phyloP scores from a whole-genome alignment of 1,284 basidiomycete genomes.

The Cutaneotrichosporon cavernicola region DNA sequence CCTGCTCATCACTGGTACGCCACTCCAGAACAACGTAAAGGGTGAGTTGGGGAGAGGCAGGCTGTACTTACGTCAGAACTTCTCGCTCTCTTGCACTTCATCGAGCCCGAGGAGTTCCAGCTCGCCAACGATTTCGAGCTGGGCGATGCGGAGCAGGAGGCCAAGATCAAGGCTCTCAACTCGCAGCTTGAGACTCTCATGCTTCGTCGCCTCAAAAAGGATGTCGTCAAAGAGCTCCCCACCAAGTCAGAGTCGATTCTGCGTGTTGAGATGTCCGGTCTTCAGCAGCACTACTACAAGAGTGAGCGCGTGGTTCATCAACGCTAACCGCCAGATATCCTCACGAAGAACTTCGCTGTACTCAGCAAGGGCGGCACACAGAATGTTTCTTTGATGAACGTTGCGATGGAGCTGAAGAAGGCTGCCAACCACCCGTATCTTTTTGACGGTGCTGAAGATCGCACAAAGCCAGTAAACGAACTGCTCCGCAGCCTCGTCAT shows the following conservation, averaged over 20 bases:
- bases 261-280: constrained; percentile 93
- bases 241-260: constrained; percentile 98
- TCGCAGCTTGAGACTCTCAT: constrained; percentile 90
- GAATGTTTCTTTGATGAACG: constrained; percentile 90
- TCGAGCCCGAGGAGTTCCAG: constrained; percentile 93
- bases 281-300: constrained; percentile 99
- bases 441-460: constrained; percentile 90
- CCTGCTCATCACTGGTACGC: constrained; percentile 96
- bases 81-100: constrained; percentile 94
- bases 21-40: constrained; percentile 98
- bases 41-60: constrained; percentile 57
- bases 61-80: constrained; percentile 63
- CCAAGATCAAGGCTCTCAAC: constrained; percentile 92
- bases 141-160: constrained; percentile 86
- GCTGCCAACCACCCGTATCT: constrained; percentile 97
- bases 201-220: constrained; percentile 91
- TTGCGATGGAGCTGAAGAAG: constrained; percentile 96
- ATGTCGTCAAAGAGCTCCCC: constrained; percentile 94
- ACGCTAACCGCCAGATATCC: constrained; percentile 61
- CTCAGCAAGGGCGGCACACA: constrained; percentile 82
- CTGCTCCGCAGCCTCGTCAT: constrained; percentile 93
- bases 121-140: constrained; percentile 94
- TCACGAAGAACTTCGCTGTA: constrained; percentile 95
- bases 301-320: constrained; percentile 50
- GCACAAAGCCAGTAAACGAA: constrained; percentile 67